Evolutionary conservation across 805 yeast genomes (phyloP), one percentile per base, ranked within the genome.

Genomic region (Candida odintsovae): DNA sequence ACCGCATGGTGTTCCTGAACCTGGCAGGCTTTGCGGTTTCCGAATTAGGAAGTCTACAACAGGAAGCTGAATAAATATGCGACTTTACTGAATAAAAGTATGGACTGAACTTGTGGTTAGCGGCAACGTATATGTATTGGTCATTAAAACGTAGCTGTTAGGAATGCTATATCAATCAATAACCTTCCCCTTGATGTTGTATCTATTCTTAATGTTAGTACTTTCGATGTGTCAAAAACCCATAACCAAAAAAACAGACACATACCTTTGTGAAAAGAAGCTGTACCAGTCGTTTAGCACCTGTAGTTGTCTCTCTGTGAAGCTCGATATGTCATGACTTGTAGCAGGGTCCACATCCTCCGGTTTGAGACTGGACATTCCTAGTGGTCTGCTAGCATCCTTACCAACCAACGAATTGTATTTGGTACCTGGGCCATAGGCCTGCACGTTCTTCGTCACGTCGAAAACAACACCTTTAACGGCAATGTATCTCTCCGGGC

Each of bases 391-490:
- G 29, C 87, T 78, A 20, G 87, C 86, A 54, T 88, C 96, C 51
- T 76, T 78, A 6, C 92, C 96, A 10, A 81, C 86, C 38, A 88
- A 72, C 7, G 72, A 78, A 56, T 80, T 81, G 64, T 88, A 89
- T 20, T 83, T 80, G 49, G 79, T 77, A 0, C 90, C 90, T 3
- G 83, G 83, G 0, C 95, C 96, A 60, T 88, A 88, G 36, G 82
- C 82, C 15, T 75, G 77, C 12, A 62, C 55, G 58, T 87, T 88
- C 40, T 68, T 60, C 0, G 86, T 75, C 10, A 89, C 96, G 57
- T 88, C 96, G 62, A 86, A 89, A 11, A 89, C 78, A 2, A 72
- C 72, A 19, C 95, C 94, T 50, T 82, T 80, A 55, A 88, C 82
- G 8, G 81, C 94, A 18, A 88, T 84, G 63, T 81, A 88, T 52